Percentiles rank a stretch among this genome's conserved stretches.
phyloP scores from a whole-genome alignment of 1,284 basidiomycete species.

The Boletus semigastroideus region DNA sequence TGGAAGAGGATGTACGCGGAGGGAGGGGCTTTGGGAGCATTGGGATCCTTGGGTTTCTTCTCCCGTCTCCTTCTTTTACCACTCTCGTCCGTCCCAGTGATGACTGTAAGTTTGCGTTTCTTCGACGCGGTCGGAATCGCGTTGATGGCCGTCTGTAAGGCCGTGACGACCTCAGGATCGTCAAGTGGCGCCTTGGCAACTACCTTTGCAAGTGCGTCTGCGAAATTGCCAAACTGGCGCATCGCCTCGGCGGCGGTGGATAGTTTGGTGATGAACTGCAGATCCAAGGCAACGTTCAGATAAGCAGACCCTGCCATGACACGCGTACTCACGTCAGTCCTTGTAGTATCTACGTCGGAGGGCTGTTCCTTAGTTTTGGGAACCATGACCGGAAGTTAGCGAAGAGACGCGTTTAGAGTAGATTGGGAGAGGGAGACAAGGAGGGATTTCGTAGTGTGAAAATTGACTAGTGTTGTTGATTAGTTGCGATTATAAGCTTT shows the following conservation, averaged over 20 bases:
- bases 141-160: slow-evolving; percentile 32
- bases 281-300: slow-evolving; percentile 24
- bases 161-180: slow-evolving; percentile 32
- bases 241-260: slow-evolving; percentile 54
- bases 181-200: slow-evolving; percentile 37
- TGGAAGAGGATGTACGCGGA: slow-evolving; percentile 97
- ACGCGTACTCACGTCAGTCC: slow-evolving; percentile 30
- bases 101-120: slow-evolving; percentile 54
- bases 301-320: slow-evolving; percentile 12
- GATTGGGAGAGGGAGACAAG: slow-evolving; percentile 28
- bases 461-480: slow-evolving; percentile 35
- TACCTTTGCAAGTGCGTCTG: slow-evolving; percentile 53
- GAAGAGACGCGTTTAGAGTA: slow-evolving; percentile 30
- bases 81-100: slow-evolving; percentile 42
- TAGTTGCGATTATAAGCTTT: slow-evolving; percentile 41
- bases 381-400: slow-evolving; percentile 22
- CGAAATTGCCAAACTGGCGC: slow-evolving; percentile 55
- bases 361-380: slow-evolving; percentile 31
- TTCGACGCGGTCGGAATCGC: slow-evolving; percentile 34
- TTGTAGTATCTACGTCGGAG: slow-evolving; percentile 29
- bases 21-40: slow-evolving; percentile 92
- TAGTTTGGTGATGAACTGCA: slow-evolving; percentile 54
- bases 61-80: slow-evolving; percentile 44
- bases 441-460: slow-evolving; percentile 36
- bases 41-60: slow-evolving; percentile 82